A percentile compares a stretch with the other conserved stretches of the same genome.
Evolutionary conservation across 78 protist genomes (phyloP).

Genomic region (Dictyostelium citrinum): DNA sequence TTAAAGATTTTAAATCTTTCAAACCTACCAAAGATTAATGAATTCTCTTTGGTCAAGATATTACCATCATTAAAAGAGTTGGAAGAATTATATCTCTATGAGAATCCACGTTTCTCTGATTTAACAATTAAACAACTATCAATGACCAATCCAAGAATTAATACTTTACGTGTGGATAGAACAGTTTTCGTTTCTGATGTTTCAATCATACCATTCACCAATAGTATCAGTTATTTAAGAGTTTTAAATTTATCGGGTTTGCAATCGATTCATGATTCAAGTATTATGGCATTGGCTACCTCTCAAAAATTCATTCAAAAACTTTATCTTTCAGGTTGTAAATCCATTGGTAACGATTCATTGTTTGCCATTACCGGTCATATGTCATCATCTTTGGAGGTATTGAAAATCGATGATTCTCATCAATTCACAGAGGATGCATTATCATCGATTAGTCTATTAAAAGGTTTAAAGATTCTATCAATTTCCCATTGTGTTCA

Average conservation of each 20-base stretch:
- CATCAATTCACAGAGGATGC: conserved; percentile 44
- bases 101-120: conserved; percentile 47
- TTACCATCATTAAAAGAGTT: background rate
- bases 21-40: conserved; percentile 14
- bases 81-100: conserved; percentile 42
- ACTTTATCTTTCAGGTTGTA: conserved; percentile 39
- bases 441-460: background rate
- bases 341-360: background rate
- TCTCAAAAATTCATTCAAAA: conserved; percentile 10
- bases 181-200: conserved; percentile 15
- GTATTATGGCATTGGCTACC: background rate
- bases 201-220: background rate
- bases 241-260: conserved; percentile 4
- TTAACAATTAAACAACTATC: background rate
- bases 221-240: background rate
- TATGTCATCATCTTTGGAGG: background rate
- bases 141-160: background rate
- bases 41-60: background rate
- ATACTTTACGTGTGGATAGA: conserved; percentile 27
- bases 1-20: conserved; percentile 4
- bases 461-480: background rate
- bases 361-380: background rate
- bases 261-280: background rate
- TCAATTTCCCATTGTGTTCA: conserved; percentile 10
- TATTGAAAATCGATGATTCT: conserved; percentile 15